Base-by-base conservation (phyloP, 1,139 yeast genomes). In the Spathaspora sp. region DNA sequence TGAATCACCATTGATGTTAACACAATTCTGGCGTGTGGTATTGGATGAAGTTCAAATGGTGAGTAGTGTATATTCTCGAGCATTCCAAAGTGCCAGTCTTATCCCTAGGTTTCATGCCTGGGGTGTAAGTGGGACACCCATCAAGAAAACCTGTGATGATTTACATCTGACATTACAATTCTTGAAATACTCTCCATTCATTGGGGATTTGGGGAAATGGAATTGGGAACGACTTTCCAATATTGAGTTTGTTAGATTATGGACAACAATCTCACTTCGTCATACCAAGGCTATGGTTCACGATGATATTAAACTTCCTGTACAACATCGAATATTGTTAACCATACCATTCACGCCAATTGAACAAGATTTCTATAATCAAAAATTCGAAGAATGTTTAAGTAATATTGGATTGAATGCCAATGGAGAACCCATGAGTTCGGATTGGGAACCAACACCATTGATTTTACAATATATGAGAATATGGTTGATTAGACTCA, bases 71-170 rank as follows among this genome's bases (percentile, higher is more conserved):
- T 74, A 82, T 2, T 81, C 93, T 1, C 78, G 87, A 43, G 89
- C 95, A 1, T 89, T 95, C 23, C 82, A 80, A 51, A 88, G 89
- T 48, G 90, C 97, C 0, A 73, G 88, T 2, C 68, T 87, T 37
- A 80, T 93, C 20, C 95, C 96, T 3, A 71, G 97, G 45, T 79
- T 81, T 44, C 97, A 93, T 66, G 82, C 96, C 0, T 93, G 98
- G 98, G 97, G 96, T 7, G 97, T 90, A 0, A 87, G 96, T 0
- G 99, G 99, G 6, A 93, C 99, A 0, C 96, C 98, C 0, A 86
- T 90, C 9, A 81, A 82, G 52, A 81, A 80, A 52, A 73, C 79
- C 41, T 66, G 88, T 48, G 68, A 70, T 41, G 97, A 91, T 63
- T 68, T 90, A 47, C 82, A 78, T 46, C 86, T 96, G 0, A 74